These are phyloP conservation scores for Saturnispora sanitii DNA, from an alignment of 805 yeast genomes.

Conservation along the genomic window DNA sequence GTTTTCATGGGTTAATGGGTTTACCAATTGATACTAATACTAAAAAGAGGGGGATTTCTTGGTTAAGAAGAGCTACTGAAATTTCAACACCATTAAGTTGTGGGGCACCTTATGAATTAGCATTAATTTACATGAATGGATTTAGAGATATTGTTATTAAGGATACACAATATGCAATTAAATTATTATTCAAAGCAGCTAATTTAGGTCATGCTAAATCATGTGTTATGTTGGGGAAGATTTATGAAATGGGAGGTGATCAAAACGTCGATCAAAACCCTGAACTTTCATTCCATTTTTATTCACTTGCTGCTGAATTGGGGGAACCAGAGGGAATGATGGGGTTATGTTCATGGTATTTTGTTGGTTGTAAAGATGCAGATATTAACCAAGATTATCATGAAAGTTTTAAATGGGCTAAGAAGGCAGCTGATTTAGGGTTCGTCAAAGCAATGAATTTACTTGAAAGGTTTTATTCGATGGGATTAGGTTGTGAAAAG, in stretches of 20 bases:
- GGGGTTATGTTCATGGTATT: slow-evolving; percentile 93
- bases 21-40: slow-evolving; percentile 54
- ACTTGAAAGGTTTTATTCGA: slow-evolving; percentile 71
- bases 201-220: slow-evolving; percentile 78
- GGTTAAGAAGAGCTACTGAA: slow-evolving; percentile 83
- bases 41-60: slow-evolving; percentile 80
- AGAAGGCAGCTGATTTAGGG: slow-evolving; percentile 68
- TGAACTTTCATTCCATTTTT: slow-evolving; percentile 81
- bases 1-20: slow-evolving; percentile 81
- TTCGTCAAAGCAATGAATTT: slow-evolving; percentile 78
- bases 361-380: slow-evolving; percentile 83
- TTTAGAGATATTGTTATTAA: slow-evolving; percentile 79
- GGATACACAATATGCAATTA: slow-evolving; percentile 76
- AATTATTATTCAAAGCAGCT: slow-evolving; percentile 79
- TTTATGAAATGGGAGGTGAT: slow-evolving; percentile 73
- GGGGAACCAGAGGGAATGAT: slow-evolving; percentile 89
- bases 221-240: slow-evolving; percentile 68
- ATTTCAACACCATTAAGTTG: slow-evolving; percentile 75
- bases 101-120: slow-evolving; percentile 93
- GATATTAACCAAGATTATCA: slow-evolving; percentile 71
- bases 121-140: slow-evolving; percentile 73
- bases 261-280: slow-evolving; percentile 75
- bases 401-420: slow-evolving; percentile 94
- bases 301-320: slow-evolving; percentile 78
- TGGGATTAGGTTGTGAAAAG: slow-evolving; percentile 75